These are phyloP conservation scores for Flaveria linearis DNA, from an alignment of 129 eudicot species.

Conservation along the genomic window DNA sequence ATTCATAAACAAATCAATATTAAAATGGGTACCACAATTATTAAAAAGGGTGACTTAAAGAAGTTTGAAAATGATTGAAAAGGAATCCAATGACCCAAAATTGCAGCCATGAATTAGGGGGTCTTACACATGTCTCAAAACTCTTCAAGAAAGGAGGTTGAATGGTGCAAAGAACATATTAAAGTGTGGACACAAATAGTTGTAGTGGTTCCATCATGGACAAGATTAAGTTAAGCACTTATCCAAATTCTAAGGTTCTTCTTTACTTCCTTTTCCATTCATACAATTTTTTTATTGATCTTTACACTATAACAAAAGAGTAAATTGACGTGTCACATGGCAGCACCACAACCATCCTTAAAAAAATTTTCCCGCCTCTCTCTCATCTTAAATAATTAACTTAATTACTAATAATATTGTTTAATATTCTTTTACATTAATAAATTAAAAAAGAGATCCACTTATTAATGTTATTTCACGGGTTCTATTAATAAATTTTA, in stretches of 20 bases:
- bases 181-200: constrained; percentile 34
- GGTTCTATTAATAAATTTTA: too few relatives aligned
- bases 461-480: too few relatives aligned
- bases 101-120: constrained; percentile 28
- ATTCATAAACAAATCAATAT: neutral
- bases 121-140: constrained; percentile 29
- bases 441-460: too few relatives aligned
- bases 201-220: constrained; percentile 33
- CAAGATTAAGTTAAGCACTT: constrained; percentile 18
- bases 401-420: too few relatives aligned
- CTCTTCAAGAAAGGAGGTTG: constrained; percentile 14
- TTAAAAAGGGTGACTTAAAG: constrained; percentile 15
- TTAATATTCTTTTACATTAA: too few relatives aligned
- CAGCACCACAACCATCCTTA: too few relatives aligned
- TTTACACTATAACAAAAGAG: too few relatives aligned
- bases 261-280: constrained; percentile 20
- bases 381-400: too few relatives aligned
- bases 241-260: constrained; percentile 36
- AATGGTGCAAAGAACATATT: constrained; percentile 27
- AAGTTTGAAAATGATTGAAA: constrained; percentile 14
- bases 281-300: neutral
- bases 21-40: neutral
- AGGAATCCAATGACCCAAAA: constrained; percentile 27
- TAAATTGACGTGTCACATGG: too few relatives aligned
- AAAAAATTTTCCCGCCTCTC: too few relatives aligned